Evolutionary conservation across 2,329 filamentous ascomycete genomes (phyloP).

Genomic region (Neophaeococcomyces mojaviensis): DNA sequence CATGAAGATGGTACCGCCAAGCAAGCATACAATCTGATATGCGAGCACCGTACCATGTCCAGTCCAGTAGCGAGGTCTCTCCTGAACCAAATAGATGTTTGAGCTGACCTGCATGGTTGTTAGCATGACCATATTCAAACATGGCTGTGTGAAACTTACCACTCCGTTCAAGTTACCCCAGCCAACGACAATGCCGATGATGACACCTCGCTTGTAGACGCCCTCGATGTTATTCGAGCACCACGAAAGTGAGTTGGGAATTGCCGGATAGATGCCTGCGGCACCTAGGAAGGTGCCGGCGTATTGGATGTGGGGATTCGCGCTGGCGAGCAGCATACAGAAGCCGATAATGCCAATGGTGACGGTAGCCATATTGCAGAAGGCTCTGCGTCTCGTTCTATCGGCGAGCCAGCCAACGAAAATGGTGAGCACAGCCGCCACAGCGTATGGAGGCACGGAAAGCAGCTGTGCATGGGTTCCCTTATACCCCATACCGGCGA

Average conservation of each 20-base stretch:
- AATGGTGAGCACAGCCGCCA: slow-evolving; percentile 48
- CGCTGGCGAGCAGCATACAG: slow-evolving; percentile 60
- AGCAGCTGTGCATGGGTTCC: slow-evolving; percentile 57
- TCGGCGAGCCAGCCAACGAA: slow-evolving; percentile 55
- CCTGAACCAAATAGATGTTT: slow-evolving; percentile 63
- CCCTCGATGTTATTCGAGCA: slow-evolving; percentile 78
- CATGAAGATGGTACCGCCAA: slow-evolving; percentile 46
- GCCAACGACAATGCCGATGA: slow-evolving; percentile 78
- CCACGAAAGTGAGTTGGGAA: slow-evolving; percentile 84
- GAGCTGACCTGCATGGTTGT: slow-evolving; percentile 20
- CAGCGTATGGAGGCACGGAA: slow-evolving; percentile 59
- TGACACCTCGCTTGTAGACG: slow-evolving; percentile 86
- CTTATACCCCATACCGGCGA: slow-evolving; percentile 49
- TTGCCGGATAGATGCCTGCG: slow-evolving; percentile 78
- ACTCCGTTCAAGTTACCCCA: slow-evolving; percentile 90
- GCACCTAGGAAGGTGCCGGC: slow-evolving; percentile 77
- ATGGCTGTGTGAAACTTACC: slow-evolving; percentile 37
- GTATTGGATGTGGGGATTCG: slow-evolving; percentile 63
- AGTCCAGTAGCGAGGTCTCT: slow-evolving; percentile 51
- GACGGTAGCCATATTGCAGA: slow-evolving; percentile 64
- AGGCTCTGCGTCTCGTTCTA: slow-evolving; percentile 50
- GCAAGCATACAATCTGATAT: slow-evolving; percentile 62
- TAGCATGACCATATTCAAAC: slow-evolving; percentile 21
- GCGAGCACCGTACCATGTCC: slow-evolving; percentile 66
- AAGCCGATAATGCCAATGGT: slow-evolving; percentile 70